Base-by-base conservation (phyloP, 345 rosid species). In the Litchi chinensis region DNA sequence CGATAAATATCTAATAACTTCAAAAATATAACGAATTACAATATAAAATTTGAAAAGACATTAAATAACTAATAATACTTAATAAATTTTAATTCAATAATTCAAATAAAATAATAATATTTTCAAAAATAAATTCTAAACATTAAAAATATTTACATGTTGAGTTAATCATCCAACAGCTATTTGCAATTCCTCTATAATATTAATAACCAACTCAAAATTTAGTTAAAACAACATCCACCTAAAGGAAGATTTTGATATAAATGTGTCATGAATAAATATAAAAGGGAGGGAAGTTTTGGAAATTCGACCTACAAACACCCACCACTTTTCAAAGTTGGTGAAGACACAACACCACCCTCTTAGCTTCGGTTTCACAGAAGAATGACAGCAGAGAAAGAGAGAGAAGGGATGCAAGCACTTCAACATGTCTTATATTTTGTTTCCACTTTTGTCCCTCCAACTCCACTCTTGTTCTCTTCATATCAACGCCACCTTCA, bases 281-380 rank as follows among this genome's bases (percentile, higher is more conserved):
- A 7, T 54, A 5, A 60, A 60, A 60, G 8, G 9, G 11, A 60
- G 65, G 65, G 28, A 1, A 0, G 22, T 60, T 19, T 7, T 60
- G 24, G 63, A 22, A 59, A 60, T 60, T 60, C 10, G 2, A 60
- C 24, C 26, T 6, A 60, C 65, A 3, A 19, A 73, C 71, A 74
- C 64, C 76, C 72, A 65, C 56, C 76, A 0, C 71, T 77, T 83
- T 88, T 76, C 85, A 68, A 79, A 86, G 93, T 90, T 89, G 92
- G 98, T 88, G 73, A 85, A 62, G 82, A 77, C 83, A 73, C 88
- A 77, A 64, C 64, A 52, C 73, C 77, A 66, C 82, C 59, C 82
- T 70, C 82, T 70, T 75, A 48, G 87, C 91, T 89, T 88, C 88
- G 71, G 88, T 75, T 76, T 88, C 65, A 90, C 95, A 87, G 77